phyloP scores from a whole-genome alignment of 2,329 filamentous ascomycete species.

The Hysterium pulicare region DNA sequence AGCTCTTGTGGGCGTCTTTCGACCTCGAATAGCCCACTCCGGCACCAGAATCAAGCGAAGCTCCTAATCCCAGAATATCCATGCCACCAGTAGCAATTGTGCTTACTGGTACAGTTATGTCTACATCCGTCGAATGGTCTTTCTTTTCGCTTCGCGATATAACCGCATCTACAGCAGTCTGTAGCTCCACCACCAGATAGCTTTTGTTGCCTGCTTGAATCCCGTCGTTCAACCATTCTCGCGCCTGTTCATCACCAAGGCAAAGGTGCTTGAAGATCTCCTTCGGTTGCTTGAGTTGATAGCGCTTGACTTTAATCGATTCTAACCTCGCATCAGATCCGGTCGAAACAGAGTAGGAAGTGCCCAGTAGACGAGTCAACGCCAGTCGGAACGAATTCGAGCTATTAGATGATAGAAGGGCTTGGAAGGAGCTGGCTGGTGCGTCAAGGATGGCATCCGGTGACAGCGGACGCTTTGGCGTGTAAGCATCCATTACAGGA shows the following conservation, averaged over 20 bases:
- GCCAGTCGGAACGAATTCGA: no score
- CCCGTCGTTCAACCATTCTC: conserved; percentile 5
- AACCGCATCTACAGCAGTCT: conserved; percentile 5
- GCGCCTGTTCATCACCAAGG: conserved; percentile 6
- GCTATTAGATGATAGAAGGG: no score
- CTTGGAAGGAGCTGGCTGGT: no score
- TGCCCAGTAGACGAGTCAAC: conserved; percentile 1
- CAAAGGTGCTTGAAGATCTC: conserved; percentile 4
- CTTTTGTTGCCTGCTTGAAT: conserved; percentile 4
- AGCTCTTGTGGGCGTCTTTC: background rate
- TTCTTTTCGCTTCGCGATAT: conserved; percentile 1
- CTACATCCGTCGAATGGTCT: no score
- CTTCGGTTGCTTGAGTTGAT: conserved; percentile 6
- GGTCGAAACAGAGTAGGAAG: background rate
- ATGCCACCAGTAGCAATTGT: no score
- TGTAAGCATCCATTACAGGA: no score
- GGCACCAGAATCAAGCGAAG: background rate
- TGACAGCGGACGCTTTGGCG: no score
- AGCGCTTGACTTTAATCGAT: conserved; percentile 6
- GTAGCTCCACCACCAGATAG: conserved; percentile 7
- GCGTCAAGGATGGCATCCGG: no score
- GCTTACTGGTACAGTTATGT: no score
- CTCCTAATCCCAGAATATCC: conserved; percentile 4
- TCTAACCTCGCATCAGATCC: background rate
- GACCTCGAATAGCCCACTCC: background rate